phyloP scores from a whole-genome alignment of 108 stramenopile species.

The Chaetoceros muelleri region DNA sequence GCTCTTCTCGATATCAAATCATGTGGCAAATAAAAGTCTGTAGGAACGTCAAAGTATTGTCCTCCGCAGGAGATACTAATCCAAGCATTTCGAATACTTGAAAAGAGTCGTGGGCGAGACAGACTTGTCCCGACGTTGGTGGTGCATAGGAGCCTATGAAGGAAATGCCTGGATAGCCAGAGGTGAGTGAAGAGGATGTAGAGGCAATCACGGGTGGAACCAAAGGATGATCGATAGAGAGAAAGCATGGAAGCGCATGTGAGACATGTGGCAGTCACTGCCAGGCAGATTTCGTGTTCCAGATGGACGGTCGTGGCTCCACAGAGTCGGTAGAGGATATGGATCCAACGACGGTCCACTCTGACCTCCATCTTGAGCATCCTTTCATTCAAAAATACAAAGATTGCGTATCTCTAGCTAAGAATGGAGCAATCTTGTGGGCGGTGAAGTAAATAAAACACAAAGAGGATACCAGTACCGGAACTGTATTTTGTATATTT shows the following conservation, averaged over 20 bases:
- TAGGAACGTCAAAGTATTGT: neutral
- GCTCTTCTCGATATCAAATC: neutral
- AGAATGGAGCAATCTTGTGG: no score
- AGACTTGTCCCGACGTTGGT: neutral
- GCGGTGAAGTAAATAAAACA: neutral
- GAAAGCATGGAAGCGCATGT: neutral
- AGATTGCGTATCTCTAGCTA: no score
- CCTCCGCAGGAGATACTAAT: neutral
- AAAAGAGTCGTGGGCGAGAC: neutral
- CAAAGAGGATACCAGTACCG: conserved; percentile 33
- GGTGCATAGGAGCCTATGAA: neutral
- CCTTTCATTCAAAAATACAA: neutral
- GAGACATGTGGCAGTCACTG: neutral
- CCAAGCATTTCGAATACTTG: neutral
- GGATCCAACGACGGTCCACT: no score
- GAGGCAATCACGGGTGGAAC: conserved; percentile 12
- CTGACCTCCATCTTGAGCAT: neutral
- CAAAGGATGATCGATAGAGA: neutral
- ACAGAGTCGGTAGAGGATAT: neutral
- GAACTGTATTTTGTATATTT: conserved; percentile 63
- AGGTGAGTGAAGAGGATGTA: conserved; percentile 7
- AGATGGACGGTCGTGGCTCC: neutral
- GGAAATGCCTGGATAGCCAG: neutral
- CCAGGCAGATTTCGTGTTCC: neutral
- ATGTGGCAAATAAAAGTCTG: neutral